These are phyloP conservation scores for Arthrobotrys sphaeroides DNA, from an alignment of 2,329 filamentous ascomycete genomes.

Conservation along the genomic window DNA sequence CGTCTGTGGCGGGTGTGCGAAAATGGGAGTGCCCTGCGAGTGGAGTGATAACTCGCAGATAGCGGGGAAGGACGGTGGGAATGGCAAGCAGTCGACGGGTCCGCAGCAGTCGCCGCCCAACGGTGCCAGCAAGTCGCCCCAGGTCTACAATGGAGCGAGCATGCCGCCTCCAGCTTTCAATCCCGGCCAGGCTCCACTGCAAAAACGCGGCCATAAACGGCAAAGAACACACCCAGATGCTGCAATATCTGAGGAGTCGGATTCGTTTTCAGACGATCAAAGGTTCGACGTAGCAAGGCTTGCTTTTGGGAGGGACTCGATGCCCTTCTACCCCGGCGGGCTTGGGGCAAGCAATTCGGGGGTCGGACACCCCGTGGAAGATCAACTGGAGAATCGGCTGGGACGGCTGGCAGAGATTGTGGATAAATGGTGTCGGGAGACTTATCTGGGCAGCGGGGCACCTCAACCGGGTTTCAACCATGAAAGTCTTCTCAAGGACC, in stretches of 20 bases:
- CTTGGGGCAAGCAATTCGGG: slow-evolving; percentile 25
- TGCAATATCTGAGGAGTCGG: slow-evolving; percentile 51
- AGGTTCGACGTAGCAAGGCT: slow-evolving; percentile 46
- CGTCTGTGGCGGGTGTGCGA: slow-evolving; percentile 56
- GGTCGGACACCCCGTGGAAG: slow-evolving; percentile 14
- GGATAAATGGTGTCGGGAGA: slow-evolving; percentile 57
- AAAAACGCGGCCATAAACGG: slow-evolving; percentile 51
- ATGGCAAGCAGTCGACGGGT: slow-evolving; percentile 28
- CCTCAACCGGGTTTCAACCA: slow-evolving; percentile 26
- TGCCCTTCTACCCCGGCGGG: slow-evolving; percentile 35
- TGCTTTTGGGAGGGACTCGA: slow-evolving; percentile 42
- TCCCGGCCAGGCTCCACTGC: slow-evolving; percentile 17
- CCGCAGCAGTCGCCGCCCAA: slow-evolving; percentile 29
- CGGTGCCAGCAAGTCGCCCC: slow-evolving; percentile 8
- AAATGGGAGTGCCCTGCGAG: slow-evolving; percentile 55
- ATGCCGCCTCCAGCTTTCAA: slow-evolving; percentile 51
- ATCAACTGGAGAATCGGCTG: slow-evolving; percentile 56
- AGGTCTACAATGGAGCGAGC: slow-evolving; percentile 13
- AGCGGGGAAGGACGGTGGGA: slow-evolving; percentile 33
- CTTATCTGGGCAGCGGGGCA: slow-evolving; percentile 51
- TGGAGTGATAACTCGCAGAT: slow-evolving; percentile 56
- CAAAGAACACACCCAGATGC: slow-evolving; percentile 52
- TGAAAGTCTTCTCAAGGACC: slow-evolving; percentile 44
- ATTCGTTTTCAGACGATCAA: slow-evolving; percentile 53
- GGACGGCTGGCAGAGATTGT: slow-evolving; percentile 57